Evolutionary conservation across 148 eudicot species (phyloP).

Genomic region (Cornus suecica): DNA sequence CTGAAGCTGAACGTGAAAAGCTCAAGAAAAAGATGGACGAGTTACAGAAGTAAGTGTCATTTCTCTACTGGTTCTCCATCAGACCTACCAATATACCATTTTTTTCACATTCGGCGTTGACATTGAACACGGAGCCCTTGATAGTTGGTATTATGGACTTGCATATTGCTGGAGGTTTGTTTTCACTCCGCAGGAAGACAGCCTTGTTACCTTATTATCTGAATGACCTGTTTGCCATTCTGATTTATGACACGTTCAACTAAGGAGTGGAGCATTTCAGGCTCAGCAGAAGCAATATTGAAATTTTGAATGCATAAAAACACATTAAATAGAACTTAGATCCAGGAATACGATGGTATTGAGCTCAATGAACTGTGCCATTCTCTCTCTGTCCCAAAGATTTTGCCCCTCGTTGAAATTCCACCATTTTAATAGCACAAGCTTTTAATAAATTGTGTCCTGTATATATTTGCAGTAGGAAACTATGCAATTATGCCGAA

Average conservation of each 20-base stretch:
- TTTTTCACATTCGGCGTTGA: not conserved
- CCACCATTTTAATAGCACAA: no score
- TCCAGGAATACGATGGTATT: no score
- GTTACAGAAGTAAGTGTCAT: conserved; percentile 49
- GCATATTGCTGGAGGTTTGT: not conserved
- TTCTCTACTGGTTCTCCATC: not conserved
- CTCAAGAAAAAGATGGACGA: conserved; percentile 69
- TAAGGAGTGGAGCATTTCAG: not conserved
- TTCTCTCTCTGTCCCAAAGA: no score
- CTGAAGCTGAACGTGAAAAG: conserved; percentile 72
- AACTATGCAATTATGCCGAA: no score
- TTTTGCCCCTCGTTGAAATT: no score
- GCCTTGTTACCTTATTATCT: not conserved
- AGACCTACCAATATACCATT: not conserved
- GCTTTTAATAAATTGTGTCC: no score
- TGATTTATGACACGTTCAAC: not conserved
- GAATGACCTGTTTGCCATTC: not conserved
- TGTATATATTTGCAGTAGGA: no score
- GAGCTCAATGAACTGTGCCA: no score
- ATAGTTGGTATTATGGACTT: not conserved
- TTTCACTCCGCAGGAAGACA: not conserved
- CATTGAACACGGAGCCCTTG: not conserved
- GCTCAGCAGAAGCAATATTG: not conserved
- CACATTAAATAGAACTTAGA: not conserved
- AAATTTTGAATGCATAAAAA: no score